These are phyloP conservation scores for Fragaria nilgerrensis DNA, from an alignment of 306 rosid species.

Conservation along the genomic window DNA sequence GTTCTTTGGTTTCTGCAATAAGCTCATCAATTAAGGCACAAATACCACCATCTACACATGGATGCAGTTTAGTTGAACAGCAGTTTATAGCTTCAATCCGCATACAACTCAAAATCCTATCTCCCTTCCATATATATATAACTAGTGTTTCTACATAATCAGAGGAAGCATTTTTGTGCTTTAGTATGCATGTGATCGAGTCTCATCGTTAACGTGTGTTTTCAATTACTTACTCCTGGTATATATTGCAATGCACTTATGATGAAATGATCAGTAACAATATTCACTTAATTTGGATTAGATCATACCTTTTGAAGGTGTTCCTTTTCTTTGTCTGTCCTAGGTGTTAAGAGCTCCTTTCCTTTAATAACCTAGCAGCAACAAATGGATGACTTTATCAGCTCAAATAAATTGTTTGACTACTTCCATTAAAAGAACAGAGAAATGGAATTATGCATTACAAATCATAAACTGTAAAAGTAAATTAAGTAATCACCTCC, in stretches of 20 bases:
- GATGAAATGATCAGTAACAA: not conserved
- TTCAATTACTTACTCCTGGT: not conserved
- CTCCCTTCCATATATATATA: not conserved
- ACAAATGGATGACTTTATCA: not conserved
- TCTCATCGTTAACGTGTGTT: not conserved
- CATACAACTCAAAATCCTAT: not conserved
- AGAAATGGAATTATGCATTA: not conserved
- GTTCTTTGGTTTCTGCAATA: slow-evolving; percentile 80
- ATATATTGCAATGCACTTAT: not conserved
- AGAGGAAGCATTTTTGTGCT: not conserved
- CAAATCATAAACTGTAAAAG: not conserved
- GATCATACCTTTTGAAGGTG: slow-evolving; percentile 58
- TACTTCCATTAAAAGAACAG: not conserved
- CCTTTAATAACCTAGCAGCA: slow-evolving; percentile 68
- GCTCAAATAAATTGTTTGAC: not conserved
- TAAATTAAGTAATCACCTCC: slow-evolving; percentile 51
- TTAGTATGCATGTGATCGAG: not conserved
- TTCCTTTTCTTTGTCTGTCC: slow-evolving; percentile 77
- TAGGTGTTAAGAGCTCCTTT: slow-evolving; percentile 67
- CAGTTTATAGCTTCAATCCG: not conserved
- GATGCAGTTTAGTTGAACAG: not conserved
- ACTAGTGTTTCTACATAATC: not conserved
- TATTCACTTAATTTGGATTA: not conserved
- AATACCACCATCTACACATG: not conserved
- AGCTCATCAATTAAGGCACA: not conserved